phyloP scores from a whole-genome alignment of 2,329 filamentous ascomycete genomes.

The Fusarium sp. region DNA sequence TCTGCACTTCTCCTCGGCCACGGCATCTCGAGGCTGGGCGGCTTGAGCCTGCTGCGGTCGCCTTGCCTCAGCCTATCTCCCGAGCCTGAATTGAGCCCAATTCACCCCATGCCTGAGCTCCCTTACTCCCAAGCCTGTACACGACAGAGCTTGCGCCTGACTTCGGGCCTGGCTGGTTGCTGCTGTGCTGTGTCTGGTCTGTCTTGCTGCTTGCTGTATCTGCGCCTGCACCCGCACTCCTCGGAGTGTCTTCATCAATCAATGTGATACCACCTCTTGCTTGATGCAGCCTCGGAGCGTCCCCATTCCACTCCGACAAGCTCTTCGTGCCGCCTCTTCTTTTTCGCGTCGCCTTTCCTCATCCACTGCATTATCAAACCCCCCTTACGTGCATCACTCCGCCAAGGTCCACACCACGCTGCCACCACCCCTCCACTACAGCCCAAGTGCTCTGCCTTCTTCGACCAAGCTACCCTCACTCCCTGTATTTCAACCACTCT shows the following conservation, averaged over 20 bases:
- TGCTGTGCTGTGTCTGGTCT: conserved; percentile 32
- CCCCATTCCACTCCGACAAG: conserved; percentile 46
- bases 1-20: conserved; percentile 11
- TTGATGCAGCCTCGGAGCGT: conserved; percentile 47
- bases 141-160: conserved; percentile 32
- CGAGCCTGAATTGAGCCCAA: conserved; percentile 32
- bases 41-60: conserved; percentile 26
- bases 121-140: conserved; percentile 15
- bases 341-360: conserved; percentile 47
- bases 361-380: conserved; percentile 49
- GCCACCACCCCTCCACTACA: conserved; percentile 50
- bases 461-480: conserved; percentile 44
- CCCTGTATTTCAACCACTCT: conserved; percentile 48
- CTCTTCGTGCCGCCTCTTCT: conserved; percentile 42
- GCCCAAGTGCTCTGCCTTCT: conserved; percentile 33
- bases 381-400: conserved; percentile 59
- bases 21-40: conserved; percentile 27
- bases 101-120: conserved; percentile 34
- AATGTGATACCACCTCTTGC: conserved; percentile 49
- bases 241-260: conserved; percentile 47
- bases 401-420: conserved; percentile 56
- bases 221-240: conserved; percentile 40
- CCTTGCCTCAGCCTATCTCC: conserved; percentile 25
- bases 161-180: background rate
- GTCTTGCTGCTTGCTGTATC: conserved; percentile 31